phyloP scores from a whole-genome alignment of 495 filamentous ascomycete species.

The Hypoxylon intermedium region DNA sequence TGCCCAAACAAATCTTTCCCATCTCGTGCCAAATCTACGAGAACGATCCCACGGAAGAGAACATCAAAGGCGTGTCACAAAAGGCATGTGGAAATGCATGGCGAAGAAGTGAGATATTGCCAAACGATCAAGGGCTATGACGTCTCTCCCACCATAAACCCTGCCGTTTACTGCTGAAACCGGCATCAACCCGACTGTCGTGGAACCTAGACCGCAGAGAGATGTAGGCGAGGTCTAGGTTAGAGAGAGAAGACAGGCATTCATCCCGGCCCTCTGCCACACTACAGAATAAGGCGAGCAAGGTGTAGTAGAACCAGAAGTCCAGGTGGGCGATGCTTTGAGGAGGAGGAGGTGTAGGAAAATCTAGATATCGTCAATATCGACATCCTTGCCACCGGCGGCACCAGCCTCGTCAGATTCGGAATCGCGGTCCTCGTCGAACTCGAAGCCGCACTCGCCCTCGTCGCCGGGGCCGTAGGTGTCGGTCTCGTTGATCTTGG shows the following conservation, averaged over 20 bases:
- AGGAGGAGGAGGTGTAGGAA: neutral
- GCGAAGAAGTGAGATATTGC: constrained; percentile 13
- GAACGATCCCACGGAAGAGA: neutral
- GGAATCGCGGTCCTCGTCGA: constrained; percentile 86
- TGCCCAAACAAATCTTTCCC: neutral
- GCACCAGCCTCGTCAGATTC: constrained; percentile 65
- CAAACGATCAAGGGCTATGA: constrained; percentile 43
- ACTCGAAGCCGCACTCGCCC: constrained; percentile 83
- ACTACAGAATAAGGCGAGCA: neutral
- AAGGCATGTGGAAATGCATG: neutral
- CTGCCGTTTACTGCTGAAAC: constrained; percentile 29
- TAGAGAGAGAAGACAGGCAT: constrained; percentile 71
- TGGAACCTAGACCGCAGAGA: constrained; percentile 44
- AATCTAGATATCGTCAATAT: constrained; percentile 75
- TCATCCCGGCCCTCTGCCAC: constrained; percentile 29
- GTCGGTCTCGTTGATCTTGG: constrained; percentile 99
- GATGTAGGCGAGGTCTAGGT: constrained; percentile 38
- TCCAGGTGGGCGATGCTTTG: constrained; percentile 60
- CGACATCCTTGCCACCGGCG: constrained; percentile 67
- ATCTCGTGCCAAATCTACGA: neutral
- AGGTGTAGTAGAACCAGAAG: constrained; percentile 51
- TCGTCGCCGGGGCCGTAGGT: constrained; percentile 78
- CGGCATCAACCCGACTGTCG: constrained; percentile 53
- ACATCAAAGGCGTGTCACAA: too few species aligned
- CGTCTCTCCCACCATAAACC: constrained; percentile 60